A percentile compares a stretch with the other conserved stretches of the same genome.
phyloP scores from a whole-genome alignment of 2,329 filamentous ascomycete genomes.

The Karstenula rhodostoma region DNA sequence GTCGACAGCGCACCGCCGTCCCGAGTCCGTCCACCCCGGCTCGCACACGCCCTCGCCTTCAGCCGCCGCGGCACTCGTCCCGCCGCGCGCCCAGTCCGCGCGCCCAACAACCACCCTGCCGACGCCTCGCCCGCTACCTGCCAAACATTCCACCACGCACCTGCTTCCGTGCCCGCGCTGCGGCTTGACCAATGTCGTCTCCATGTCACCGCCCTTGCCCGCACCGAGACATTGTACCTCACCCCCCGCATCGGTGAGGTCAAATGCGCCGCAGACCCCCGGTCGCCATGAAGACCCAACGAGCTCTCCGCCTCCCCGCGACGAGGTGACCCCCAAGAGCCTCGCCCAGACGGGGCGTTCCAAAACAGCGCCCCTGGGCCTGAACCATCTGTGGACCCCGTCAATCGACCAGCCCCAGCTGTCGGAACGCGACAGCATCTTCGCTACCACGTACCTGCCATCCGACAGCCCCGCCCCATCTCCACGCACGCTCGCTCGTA shows the following conservation, averaged over 20 bases:
- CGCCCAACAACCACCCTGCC: conserved; percentile 26
- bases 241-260: conserved; percentile 52
- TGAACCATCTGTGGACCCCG: conserved; percentile 47
- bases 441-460: conserved; percentile 67
- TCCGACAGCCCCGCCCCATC: conserved; percentile 57
- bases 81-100: conserved; percentile 30
- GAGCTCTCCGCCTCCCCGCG: conserved; percentile 23
- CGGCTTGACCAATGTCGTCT: conserved; percentile 53
- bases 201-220: conserved; percentile 52
- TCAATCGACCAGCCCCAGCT: conserved; percentile 59
- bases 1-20: conserved; percentile 19
- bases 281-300: conserved; percentile 32
- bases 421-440: conserved; percentile 70
- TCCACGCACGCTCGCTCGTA: conserved; percentile 42
- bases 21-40: conserved; percentile 18
- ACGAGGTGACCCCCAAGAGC: conserved; percentile 41
- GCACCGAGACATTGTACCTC: conserved; percentile 48
- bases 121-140: conserved; percentile 37
- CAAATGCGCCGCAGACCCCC: conserved; percentile 38
- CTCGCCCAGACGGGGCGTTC: conserved; percentile 50
- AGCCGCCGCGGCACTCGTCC: conserved; percentile 28
- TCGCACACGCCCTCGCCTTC: conserved; percentile 21
- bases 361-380: conserved; percentile 46
- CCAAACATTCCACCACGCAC: conserved; percentile 45
- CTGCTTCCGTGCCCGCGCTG: conserved; percentile 27